phyloP scores from a whole-genome alignment of 2,329 filamentous ascomycete species.

The Ascochyta viciae-villosae region DNA sequence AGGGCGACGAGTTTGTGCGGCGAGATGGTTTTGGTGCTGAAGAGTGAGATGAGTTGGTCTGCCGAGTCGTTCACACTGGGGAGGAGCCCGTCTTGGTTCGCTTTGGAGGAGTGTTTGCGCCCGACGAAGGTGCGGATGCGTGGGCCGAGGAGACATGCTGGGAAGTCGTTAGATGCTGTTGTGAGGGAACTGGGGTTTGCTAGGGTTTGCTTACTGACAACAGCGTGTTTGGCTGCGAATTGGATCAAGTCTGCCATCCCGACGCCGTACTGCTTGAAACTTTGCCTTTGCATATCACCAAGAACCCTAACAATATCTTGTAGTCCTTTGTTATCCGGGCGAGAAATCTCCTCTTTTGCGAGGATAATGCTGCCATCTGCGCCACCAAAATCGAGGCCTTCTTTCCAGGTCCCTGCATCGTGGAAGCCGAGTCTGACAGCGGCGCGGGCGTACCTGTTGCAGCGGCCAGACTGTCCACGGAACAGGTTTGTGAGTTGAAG shows the following conservation, averaged over 20 bases:
- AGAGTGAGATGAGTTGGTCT: constrained; percentile 41
- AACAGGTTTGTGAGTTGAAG: constrained; percentile 25
- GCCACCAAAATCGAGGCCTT: constrained; percentile 30
- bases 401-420: constrained; percentile 36
- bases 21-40: constrained; percentile 43
- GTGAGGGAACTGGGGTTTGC: not conserved
- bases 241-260: constrained; percentile 46
- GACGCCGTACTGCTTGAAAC: constrained; percentile 29
- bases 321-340: constrained; percentile 34
- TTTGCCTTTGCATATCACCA: constrained; percentile 10
- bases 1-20: constrained; percentile 42
- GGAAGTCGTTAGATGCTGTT: not conserved
- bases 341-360: constrained; percentile 22
- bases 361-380: constrained; percentile 38
- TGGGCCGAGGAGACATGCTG: constrained; percentile 41
- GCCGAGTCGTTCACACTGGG: constrained; percentile 34
- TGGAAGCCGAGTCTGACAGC: constrained; percentile 39
- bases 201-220: constrained; percentile 24
- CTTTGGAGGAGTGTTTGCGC: constrained; percentile 34
- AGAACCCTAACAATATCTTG: constrained; percentile 23
- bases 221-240: constrained; percentile 39
- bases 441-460: constrained; percentile 33
- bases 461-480: constrained; percentile 28
- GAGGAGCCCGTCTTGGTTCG: constrained; percentile 34
- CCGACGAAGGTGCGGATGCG: constrained; percentile 42